These are phyloP conservation scores for Uronychia binucleata DNA, from an alignment of 73 alveolate genomes.

Conservation along the genomic window DNA sequence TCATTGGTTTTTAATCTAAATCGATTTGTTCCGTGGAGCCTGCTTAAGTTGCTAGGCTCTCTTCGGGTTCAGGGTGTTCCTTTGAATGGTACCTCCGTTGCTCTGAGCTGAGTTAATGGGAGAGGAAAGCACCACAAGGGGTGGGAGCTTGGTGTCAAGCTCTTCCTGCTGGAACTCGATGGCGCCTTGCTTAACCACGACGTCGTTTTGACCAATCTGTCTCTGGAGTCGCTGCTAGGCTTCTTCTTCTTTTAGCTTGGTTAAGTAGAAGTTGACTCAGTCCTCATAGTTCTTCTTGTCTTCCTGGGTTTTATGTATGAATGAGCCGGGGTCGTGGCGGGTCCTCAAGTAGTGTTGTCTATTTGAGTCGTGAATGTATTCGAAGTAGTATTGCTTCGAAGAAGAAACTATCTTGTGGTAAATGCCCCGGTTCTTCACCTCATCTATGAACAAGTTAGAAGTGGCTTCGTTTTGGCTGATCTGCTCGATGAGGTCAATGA, in stretches of 20 bases:
- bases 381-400: not conserved
- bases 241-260: not conserved
- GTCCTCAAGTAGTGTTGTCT: not conserved
- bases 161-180: too few species aligned
- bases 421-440: not conserved
- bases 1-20: too few species aligned
- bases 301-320: not conserved
- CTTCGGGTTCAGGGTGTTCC: too few species aligned
- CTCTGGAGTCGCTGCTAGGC: not conserved
- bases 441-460: not conserved
- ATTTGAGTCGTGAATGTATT: not conserved
- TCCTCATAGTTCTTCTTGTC: not conserved
- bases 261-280: not conserved
- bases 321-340: not conserved
- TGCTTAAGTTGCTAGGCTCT: too few species aligned
- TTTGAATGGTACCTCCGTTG: too few species aligned
- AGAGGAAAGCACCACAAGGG: not conserved
- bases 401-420: not conserved
- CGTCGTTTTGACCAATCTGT: not conserved
- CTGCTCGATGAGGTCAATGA: not conserved
- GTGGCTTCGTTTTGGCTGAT: not conserved
- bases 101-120: not conserved
- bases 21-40: too few species aligned
- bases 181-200: too few species aligned
- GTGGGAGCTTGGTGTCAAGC: not conserved